Evolutionary conservation across 768 basidiomycete species (phyloP).

Genomic region (Podaxis rugospora): DNA sequence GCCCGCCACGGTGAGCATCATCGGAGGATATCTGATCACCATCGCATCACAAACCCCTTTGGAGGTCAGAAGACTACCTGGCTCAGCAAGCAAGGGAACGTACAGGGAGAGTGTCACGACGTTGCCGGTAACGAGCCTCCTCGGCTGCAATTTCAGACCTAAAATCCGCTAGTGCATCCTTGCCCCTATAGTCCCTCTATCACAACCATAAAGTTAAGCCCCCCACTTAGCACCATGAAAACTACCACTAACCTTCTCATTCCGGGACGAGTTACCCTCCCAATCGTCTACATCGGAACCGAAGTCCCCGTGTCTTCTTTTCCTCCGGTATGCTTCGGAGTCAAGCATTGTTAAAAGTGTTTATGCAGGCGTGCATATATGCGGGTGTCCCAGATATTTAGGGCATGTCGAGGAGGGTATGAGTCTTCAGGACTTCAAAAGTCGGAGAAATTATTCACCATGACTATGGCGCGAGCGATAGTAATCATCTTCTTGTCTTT

Average conservation of each 20-base stretch:
- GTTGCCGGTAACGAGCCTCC: not conserved
- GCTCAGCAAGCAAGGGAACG: not conserved
- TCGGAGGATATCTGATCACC: not conserved
- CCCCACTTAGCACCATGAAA: not conserved
- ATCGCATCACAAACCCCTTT: not conserved
- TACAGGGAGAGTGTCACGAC: not conserved
- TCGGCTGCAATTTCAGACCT: conserved; percentile 1
- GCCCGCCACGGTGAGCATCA: not conserved
- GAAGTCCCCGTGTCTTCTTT: not conserved
- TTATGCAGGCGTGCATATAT: not conserved
- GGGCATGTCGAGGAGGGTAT: conserved; percentile 11
- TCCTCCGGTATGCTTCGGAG: not conserved
- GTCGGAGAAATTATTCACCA: conserved; percentile 7
- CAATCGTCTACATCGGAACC: not conserved
- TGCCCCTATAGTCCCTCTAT: not conserved
- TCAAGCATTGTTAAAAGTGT: not conserved
- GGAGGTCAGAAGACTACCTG: not conserved
- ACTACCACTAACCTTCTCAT: not conserved
- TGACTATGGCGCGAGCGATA: not conserved
- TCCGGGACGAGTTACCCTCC: not conserved
- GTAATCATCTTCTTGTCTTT: not conserved
- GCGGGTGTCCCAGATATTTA: not conserved
- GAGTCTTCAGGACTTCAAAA: not conserved
- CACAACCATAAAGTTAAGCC: not conserved
- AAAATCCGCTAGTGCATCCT: conserved; percentile 1